Conservation (phyloP, 1,139 yeast genomes). For the Zygoascus sp. region DNA sequence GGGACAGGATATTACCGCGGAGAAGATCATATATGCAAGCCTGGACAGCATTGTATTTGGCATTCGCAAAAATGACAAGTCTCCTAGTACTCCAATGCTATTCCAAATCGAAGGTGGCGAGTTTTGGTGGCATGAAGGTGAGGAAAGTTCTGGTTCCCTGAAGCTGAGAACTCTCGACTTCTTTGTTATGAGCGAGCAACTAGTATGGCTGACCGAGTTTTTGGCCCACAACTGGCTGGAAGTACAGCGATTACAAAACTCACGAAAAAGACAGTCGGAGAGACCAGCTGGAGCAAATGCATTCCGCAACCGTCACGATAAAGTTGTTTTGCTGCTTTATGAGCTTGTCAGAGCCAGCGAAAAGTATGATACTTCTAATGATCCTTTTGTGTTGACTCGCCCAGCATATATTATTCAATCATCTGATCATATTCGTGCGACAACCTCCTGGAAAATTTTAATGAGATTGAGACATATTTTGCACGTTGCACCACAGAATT, state of each 20-base stretch:
- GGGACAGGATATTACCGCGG: constrained; percentile 20
- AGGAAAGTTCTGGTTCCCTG: constrained; percentile 27
- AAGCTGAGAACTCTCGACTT: constrained; percentile 28
- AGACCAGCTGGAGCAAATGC: neutral
- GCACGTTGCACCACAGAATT: constrained; percentile 52
- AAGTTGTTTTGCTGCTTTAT: constrained; percentile 42
- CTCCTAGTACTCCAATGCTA: constrained; percentile 22
- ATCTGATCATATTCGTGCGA: constrained; percentile 68
- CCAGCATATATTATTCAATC: constrained; percentile 80
- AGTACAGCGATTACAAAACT: constrained; percentile 9
- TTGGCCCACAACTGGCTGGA: constrained; percentile 22
- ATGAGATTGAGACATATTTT: constrained; percentile 73
- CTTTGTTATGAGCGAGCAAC: constrained; percentile 25
- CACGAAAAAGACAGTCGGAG: neutral
- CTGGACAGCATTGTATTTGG: constrained; percentile 24
- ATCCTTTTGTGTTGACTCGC: constrained; percentile 83
- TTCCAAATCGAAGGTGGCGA: constrained; percentile 28
- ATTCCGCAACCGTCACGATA: constrained; percentile 10
- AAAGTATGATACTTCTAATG: constrained; percentile 60
- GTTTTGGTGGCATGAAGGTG: constrained; percentile 30
- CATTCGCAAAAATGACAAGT: constrained; percentile 21
- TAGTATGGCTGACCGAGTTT: constrained; percentile 27
- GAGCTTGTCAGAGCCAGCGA: constrained; percentile 60
- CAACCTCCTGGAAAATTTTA: constrained; percentile 83
- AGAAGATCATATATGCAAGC: constrained; percentile 22